Evolutionary conservation across 768 basidiomycete genomes (phyloP), one percentile per base, ranked within the genome.

Genomic region (Pleurotus tuber-regium): DNA sequence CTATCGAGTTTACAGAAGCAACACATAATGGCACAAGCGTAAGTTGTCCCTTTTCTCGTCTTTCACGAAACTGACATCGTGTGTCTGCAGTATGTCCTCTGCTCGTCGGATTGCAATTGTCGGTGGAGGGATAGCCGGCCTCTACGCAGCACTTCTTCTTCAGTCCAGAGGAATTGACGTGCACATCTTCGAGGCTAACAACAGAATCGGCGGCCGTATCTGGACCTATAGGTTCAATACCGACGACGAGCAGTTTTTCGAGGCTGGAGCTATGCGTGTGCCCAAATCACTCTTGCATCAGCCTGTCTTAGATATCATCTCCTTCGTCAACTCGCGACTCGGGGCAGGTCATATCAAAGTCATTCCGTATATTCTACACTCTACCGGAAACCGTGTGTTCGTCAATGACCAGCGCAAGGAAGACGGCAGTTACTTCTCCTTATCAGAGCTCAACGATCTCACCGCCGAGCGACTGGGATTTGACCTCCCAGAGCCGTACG

Each of bases 241-340:
- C 2, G 57, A 58, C 38, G 36, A 59, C 7, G 38, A 58, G 18
- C 57, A 58, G 23, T 58, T 55, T 28, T 58, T 59, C 21, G 57
- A 58, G 39, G 57, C 53, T 2, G 57, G 57, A 12, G 57, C 57
- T 10, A 58, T 59, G 57, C 57, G 57, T 36, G 50, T 58, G 42
- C 57, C 57, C 16, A 47, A 49, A 21, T 53, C 46, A 12, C 23
- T 31, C 28, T 31, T 48, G 18, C 46, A 48, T 19, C 46, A 53
- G 18, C 24, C 30, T 18, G 35, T 39, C 9, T 31, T 50, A 33
- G 35, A 49, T 19, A 38, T 54, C 10, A 57, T 52, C 23, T 50
- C 39, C 12, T 39, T 39, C 23, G 25, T 50, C 24, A 39, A 39
- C 38, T 19, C 35, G 11, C 23, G 33, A 21, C 49, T 50, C 16